phyloP scores from a whole-genome alignment of 306 rosid species.

The Glycine latifolia region DNA sequence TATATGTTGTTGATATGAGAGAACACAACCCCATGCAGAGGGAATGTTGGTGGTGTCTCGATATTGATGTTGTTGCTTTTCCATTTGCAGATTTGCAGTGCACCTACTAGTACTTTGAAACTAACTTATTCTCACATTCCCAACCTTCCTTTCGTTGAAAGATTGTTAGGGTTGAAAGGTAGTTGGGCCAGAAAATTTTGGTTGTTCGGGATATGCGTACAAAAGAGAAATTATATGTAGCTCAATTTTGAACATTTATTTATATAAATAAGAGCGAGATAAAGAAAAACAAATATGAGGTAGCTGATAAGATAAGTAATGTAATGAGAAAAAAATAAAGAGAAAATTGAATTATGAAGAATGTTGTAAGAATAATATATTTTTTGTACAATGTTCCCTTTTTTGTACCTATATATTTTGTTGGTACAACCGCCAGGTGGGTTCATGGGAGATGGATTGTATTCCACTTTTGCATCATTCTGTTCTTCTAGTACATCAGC shows the following conservation, averaged over 20 bases:
- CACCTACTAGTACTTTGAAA: background rate
- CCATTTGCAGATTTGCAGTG: background rate
- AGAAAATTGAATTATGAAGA: background rate
- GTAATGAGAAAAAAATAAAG: background rate
- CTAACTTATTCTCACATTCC: background rate
- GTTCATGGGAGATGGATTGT: background rate
- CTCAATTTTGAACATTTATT: no score
- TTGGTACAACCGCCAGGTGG: background rate
- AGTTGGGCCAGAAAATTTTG: constrained; percentile 7
- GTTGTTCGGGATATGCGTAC: background rate
- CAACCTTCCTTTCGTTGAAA: background rate
- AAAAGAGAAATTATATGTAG: no score
- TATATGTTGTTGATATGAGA: background rate
- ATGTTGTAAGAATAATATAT: background rate
- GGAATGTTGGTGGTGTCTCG: background rate
- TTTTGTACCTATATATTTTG: background rate
- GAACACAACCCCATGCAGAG: background rate
- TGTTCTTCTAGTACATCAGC: background rate
- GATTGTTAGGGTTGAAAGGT: background rate
- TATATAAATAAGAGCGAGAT: background rate
- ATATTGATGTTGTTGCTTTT: background rate
- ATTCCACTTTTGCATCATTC: constrained; percentile 20
- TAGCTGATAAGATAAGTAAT: background rate
- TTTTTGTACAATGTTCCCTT: background rate
- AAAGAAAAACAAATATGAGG: background rate